These are phyloP conservation scores for Verbena officinalis DNA, from an alignment of 257 asterid species.

Conservation along the genomic window DNA sequence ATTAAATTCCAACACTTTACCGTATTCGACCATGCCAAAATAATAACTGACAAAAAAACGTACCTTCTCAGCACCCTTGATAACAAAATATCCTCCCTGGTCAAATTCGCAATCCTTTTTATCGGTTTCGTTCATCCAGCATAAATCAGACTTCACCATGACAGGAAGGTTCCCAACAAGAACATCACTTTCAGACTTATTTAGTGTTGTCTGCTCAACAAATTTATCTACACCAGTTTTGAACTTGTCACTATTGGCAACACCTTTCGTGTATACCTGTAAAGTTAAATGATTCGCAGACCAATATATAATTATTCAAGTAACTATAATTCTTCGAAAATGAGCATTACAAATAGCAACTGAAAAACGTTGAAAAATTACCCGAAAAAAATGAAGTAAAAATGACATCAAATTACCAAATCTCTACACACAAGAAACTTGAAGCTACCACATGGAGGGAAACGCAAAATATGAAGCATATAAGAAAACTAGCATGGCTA, in stretches of 20 bases:
- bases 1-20: not conserved
- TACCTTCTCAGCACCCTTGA: conserved; percentile 99
- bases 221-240: conserved; percentile 61
- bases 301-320: not conserved
- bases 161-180: conserved; percentile 82
- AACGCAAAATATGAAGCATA: not conserved
- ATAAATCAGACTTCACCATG: conserved; percentile 82
- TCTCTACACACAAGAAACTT: not conserved
- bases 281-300: conserved; percentile 24
- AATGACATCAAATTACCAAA: not conserved
- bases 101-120: conserved; percentile 83
- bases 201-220: conserved; percentile 49
- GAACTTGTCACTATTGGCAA: conserved; percentile 74
- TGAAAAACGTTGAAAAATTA: not conserved
- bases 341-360: not conserved
- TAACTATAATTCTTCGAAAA: conserved; percentile 3
- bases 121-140: conserved; percentile 61
- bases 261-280: conserved; percentile 72
- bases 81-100: conserved; percentile 85
- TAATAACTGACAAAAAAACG: conserved; percentile 17
- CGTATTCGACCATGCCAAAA: conserved; percentile 13
- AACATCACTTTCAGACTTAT: conserved; percentile 42
- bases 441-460: conserved; percentile 2
- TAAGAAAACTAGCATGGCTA: too few relatives aligned
- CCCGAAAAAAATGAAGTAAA: not conserved